Evolutionary conservation across 768 basidiomycete genomes (phyloP).

Genomic region (Infundibulicybe gibba): DNA sequence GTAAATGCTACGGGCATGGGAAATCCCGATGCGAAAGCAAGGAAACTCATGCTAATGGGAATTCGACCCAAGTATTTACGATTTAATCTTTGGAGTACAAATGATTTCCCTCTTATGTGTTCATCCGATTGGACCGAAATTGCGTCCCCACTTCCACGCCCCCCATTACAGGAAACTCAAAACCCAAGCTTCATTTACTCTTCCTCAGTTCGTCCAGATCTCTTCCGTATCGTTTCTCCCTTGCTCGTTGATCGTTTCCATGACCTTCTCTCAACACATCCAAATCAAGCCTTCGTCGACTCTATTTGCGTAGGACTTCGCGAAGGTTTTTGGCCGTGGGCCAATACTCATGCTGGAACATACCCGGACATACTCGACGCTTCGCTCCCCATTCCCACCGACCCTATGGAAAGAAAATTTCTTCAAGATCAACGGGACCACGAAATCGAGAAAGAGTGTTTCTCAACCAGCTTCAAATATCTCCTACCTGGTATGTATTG

Average conservation of each 20-base stretch:
- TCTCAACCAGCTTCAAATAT: conserved; percentile 22
- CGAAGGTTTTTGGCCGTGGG: conserved; percentile 29
- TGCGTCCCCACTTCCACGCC: too few species aligned
- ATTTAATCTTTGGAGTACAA: too few species aligned
- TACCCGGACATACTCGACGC: conserved; percentile 10
- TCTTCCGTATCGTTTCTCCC: conserved; percentile 17
- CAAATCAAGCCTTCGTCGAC: too few species aligned
- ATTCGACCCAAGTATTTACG: not conserved
- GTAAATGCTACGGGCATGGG: too few species aligned
- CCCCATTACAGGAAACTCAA: too few species aligned
- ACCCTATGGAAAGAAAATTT: conserved; percentile 1
- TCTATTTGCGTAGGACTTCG: conserved; percentile 12
- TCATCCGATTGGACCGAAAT: too few species aligned
- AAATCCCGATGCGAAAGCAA: too few species aligned
- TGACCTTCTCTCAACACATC: conserved; percentile 7
- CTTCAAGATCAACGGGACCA: conserved; percentile 7
- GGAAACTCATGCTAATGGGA: too few species aligned
- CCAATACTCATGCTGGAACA: too few species aligned
- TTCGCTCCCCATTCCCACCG: not conserved
- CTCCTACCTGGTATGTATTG: too few species aligned
- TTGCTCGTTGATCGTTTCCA: conserved; percentile 18
- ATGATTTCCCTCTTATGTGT: too few species aligned
- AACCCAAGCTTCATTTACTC: not conserved
- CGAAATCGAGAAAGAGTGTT: conserved; percentile 15
- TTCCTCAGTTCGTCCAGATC: conserved; percentile 16